Base-by-base conservation (phyloP, 257 asterid genomes). In the Verbena officinalis region DNA sequence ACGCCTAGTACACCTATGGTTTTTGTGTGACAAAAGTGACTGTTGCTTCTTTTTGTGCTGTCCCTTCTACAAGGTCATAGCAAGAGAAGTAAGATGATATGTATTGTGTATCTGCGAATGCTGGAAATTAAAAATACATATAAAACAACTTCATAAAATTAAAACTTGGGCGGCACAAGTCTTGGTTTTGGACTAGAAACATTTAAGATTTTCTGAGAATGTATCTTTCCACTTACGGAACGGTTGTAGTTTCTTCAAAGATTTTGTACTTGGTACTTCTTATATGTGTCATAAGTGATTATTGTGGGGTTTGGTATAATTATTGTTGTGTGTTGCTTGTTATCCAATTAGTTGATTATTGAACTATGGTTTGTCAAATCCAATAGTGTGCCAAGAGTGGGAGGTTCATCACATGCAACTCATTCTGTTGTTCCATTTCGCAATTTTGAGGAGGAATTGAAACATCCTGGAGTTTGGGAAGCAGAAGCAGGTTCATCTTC, bases 361-460 rank as follows among this genome's bases (percentile, higher is more conserved):
- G 2, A 34, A 65, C 57, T 36, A 36, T 55, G 55, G 68, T 56
- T 59, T 61, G 36, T 45, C 48, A 42, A 60, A n/a, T 72, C 34
- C 71, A 61, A 57, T 73, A 84, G 98, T 51, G 65, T 66, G 15
- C 72, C 82, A 7, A 84, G 86, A 63, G 14, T 65, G 55, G 91
- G 89, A 64, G 86, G 79, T 65, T 75, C 85, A 68, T 72, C 96
- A 30, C 77, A 73, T 52, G 95, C 84, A 75, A 66, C 87, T 71
- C 96, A 72, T 63, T 49, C 88, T 59, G 95, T 90, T 39, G 96
- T 84, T 53, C 97, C 97, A 22, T 90, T 94, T 79, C 97, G 99
- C 83, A 93, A 93, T 74, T 93, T 93, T 75, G 87, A 84, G 78
- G 96, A 93, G 72, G 97, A 93, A 81, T 81, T 83, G 95, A 93